Evolutionary conservation across 2,329 filamentous ascomycete species (phyloP).

Genomic region (Arthroderma sp.): DNA sequence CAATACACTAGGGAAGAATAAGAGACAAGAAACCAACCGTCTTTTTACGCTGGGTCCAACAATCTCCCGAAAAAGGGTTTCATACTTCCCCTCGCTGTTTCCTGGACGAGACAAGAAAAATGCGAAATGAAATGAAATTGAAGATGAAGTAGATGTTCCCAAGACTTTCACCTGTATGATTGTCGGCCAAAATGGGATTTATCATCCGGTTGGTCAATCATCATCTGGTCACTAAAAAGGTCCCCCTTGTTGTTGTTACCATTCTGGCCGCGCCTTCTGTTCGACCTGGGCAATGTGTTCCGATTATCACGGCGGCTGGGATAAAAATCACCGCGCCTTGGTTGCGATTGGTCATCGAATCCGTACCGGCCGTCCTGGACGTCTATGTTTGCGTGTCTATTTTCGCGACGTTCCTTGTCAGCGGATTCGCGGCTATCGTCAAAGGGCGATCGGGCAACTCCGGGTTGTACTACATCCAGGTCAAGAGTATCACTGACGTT

Average conservation of each 20-base stretch:
- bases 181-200: constrained; percentile 13
- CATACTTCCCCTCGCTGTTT: no score
- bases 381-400: constrained; percentile 22
- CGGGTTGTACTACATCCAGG: background rate
- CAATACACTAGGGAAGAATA: no score
- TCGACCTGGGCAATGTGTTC: no score
- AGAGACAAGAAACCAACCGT: no score
- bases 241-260: constrained; percentile 9
- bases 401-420: constrained; percentile 25
- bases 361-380: constrained; percentile 29
- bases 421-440: constrained; percentile 27
- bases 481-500: no score
- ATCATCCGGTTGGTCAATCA: constrained; percentile 23
- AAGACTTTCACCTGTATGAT: constrained; percentile 1
- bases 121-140: no score
- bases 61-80: no score
- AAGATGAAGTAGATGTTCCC: no score
- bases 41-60: no score
- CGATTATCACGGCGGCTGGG: constrained; percentile 9
- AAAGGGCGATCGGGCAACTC: constrained; percentile 17
- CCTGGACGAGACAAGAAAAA: no score
- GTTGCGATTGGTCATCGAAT: constrained; percentile 16
- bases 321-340: background rate
- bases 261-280: constrained; percentile 5
- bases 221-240: constrained; percentile 30